Evolutionary conservation across 2,329 filamentous ascomycete genomes (phyloP).

Genomic region (Scopulariopsis brevicaulis): DNA sequence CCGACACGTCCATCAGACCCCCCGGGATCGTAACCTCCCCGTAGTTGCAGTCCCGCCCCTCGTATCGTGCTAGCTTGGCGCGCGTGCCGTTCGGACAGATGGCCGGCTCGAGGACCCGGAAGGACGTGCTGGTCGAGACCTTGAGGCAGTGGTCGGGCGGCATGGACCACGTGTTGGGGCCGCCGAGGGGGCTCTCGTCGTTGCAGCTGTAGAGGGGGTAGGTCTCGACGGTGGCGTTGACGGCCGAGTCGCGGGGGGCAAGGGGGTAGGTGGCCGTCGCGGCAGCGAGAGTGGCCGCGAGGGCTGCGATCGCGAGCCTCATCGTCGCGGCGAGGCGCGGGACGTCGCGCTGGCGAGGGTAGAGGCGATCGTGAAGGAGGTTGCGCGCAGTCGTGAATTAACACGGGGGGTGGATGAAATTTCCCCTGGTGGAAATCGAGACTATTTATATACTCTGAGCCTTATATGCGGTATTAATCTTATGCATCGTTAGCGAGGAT

Average conservation of each 20-base stretch:
- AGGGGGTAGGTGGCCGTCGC: neutral
- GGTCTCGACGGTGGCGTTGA: conserved; percentile 1
- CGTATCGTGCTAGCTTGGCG: conserved; percentile 8
- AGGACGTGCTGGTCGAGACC: conserved; percentile 6
- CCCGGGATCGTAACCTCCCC: conserved; percentile 7
- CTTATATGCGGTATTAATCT: no score
- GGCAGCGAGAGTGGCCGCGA: neutral
- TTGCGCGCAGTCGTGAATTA: no score
- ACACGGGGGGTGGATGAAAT: no score
- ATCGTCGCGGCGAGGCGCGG: neutral
- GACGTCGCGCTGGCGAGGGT: no score
- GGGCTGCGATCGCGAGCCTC: neutral
- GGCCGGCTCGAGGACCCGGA: conserved; percentile 7
- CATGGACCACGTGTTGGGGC: conserved; percentile 3
- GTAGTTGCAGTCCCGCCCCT: conserved; percentile 8
- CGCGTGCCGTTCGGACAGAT: conserved; percentile 9
- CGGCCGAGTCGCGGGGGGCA: neutral
- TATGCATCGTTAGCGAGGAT: no score
- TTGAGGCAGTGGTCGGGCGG: conserved; percentile 8
- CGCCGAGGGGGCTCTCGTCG: conserved; percentile 2
- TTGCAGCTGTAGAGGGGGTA: conserved; percentile 7
- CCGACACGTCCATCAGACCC: conserved; percentile 6
- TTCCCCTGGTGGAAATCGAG: no score
- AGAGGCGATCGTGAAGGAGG: no score
- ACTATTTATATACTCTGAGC: no score